Evolutionary conservation across 495 filamentous ascomycete genomes (phyloP), one percentile per base, ranked within the genome.

Genomic region (Tuber aestivum): DNA sequence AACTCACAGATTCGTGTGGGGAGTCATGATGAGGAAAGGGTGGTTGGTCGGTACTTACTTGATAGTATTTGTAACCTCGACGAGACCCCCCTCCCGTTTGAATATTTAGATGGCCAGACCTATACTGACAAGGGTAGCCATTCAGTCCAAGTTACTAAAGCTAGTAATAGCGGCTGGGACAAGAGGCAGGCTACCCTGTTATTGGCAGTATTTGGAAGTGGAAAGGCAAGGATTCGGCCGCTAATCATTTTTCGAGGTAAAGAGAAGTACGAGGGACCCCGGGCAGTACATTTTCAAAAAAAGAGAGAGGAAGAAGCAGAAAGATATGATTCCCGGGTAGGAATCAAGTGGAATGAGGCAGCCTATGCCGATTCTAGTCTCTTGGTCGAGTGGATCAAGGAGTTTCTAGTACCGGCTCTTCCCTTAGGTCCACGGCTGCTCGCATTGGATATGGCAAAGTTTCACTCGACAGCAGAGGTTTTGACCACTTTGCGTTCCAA

Each of bases 81-180:
- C 35, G 37, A 74, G 27, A 77, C 69, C 12, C 72, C 72, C 3
- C 16, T 70, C 12, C 35, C 65, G 0, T 77, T 77, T 70, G 50
- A 77, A 40, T 70, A 77, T 12, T 18, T 74, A 0, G 20, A 70
- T 70, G 65, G 75, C 12, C 71, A 71, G 56, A 77, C 75, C 23
- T 77, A 77, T 65, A 42, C 41, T 2, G 32, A 73, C 9, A 77
- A 77, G 73, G 45, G 75, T 14, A 77, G 72, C 35, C 41, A 74
- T 37, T 48, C 72, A 20, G 75, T 74, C 2, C 45, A 74, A n/a
- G 65, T 74, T 1, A n/a, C n/a, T n/a, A 77, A 77, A 68, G 69
- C n/a, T n/a, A 41, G 27, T 37, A 23, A 21, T 32, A 70, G 72
- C 35, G 27, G 72, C 44, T 74, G 75, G 35, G 72, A 77, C 44